Evolutionary conservation across 805 yeast genomes (phyloP).

Genomic region (Wickerhamiella kurtzmanii): DNA sequence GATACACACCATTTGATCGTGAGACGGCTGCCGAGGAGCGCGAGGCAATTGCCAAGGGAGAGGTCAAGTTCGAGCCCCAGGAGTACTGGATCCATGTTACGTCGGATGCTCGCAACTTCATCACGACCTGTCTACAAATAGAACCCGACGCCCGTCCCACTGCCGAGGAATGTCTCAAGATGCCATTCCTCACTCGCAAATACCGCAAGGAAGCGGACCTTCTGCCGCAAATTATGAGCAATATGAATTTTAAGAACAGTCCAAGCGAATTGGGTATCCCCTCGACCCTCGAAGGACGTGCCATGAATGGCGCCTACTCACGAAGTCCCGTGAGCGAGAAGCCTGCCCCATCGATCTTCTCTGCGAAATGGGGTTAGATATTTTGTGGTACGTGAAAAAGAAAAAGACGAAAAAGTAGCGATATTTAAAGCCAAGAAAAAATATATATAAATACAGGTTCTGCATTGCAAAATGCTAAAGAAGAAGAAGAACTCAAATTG

Average conservation of each 20-base stretch:
- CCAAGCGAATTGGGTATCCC: constrained; percentile 8
- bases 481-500: no score
- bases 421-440: no score
- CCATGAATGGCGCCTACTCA: constrained; percentile 27
- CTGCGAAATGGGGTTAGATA: constrained; percentile 13
- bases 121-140: constrained; percentile 38
- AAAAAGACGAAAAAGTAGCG: no score
- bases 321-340: constrained; percentile 19
- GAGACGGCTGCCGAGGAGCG: constrained; percentile 56
- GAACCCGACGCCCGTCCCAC: constrained; percentile 36
- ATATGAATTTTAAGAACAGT: neutral
- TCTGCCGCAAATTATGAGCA: constrained; percentile 23
- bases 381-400: neutral
- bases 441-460: no score
- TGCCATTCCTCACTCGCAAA: constrained; percentile 30
- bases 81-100: constrained; percentile 42
- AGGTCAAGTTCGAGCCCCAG: constrained; percentile 48
- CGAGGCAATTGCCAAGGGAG: constrained; percentile 46
- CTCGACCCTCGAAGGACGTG: constrained; percentile 17
- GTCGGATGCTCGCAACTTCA: constrained; percentile 42
- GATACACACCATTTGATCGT: constrained; percentile 68
- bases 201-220: constrained; percentile 24
- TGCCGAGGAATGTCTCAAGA: constrained; percentile 33
- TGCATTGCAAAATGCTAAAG: no score
- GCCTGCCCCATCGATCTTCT: constrained; percentile 7